Base-by-base conservation (phyloP, 192 early-diverging fungal species). In the Dissophora ornata region DNA sequence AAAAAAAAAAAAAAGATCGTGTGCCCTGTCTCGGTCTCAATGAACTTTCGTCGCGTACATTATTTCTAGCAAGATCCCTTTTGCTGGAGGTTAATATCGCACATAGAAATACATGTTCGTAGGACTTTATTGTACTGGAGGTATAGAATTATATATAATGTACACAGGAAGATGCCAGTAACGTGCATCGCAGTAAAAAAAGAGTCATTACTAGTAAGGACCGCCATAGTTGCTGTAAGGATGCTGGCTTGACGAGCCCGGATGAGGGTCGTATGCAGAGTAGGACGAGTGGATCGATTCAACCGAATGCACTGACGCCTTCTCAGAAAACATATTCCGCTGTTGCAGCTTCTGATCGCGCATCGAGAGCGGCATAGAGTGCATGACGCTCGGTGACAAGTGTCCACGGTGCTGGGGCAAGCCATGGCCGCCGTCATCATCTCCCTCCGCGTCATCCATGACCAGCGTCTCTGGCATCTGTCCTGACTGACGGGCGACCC, bases 391-490 rank as follows among this genome's bases (percentile, higher is more conserved):
- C 26, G 49, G 16, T 24, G 41, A 44, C 11, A 44, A 29, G 13
- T 41, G 28, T n/a, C 12, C 28, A 18, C 5, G 32, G 10, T 66
- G 63, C 18, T 57, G 63, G 16, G 40, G 63, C 0, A 46, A 28
- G 24, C 26, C 42, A 11, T 13, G 13, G 36, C 13, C 36, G 36
- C n/a, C 22, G n/a, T 25, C 9, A 6, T 55, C 51, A 2, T 61
- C 58, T 13, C 18, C 3, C 2, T 70, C 68, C 0, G 57, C 26
- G 45, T 63, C 60, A 21, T 71, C 54, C 69, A 71, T 71, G n/a
- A 21, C 47, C 28, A 71, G 32, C 2, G 52, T 57, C 40, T 71
- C 69, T 7, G 59, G 59, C 6, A 38, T 34, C 38, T 57, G 61
- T 26, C 60, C 60, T 1, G 60, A 18, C 47, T 44, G 49, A 18